A percentile compares a stretch with the other conserved stretches of the same genome.
Evolutionary conservation across 116 monocot species (phyloP).

Genomic region (Dioscorea cayenensis): DNA sequence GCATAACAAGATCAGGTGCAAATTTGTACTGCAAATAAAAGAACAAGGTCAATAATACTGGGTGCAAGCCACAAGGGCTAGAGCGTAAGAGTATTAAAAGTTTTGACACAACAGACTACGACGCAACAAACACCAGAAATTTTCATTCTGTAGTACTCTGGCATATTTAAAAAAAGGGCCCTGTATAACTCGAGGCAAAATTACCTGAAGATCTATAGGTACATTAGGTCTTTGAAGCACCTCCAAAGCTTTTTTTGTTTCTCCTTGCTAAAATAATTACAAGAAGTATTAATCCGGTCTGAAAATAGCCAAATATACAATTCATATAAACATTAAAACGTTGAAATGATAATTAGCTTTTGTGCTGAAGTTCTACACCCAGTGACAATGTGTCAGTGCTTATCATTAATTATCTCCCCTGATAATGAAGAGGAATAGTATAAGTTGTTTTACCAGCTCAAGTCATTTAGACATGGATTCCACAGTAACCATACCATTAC

Average conservation of each 20-base stretch:
- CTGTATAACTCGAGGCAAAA: background rate
- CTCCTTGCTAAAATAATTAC: conserved; percentile 72
- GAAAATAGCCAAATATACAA: background rate
- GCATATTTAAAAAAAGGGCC: background rate
- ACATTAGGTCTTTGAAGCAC: conserved; percentile 88
- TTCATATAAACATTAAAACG: background rate
- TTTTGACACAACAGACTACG: too few relatives aligned
- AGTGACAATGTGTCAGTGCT: too few relatives aligned
- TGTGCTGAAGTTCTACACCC: too few relatives aligned
- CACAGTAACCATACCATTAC: too few relatives aligned
- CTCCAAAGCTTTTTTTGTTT: conserved; percentile 88
- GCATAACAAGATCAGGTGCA: conserved; percentile 89
- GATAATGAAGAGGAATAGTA: too few relatives aligned
- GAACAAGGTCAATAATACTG: background rate
- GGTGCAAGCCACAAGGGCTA: background rate
- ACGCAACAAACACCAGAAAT: too few relatives aligned
- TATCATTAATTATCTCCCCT: too few relatives aligned
- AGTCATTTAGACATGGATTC: too few relatives aligned
- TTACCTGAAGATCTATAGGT: conserved; percentile 81
- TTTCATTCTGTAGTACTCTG: too few relatives aligned
- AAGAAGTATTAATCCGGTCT: background rate
- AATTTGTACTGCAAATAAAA: conserved; percentile 91
- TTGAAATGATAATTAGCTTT: too few relatives aligned
- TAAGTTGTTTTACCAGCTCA: too few relatives aligned
- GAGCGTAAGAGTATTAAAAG: too few relatives aligned